These are phyloP conservation scores for Peniophora sp. DNA, from an alignment of 1,284 basidiomycete genomes.

Conservation along the genomic window DNA sequence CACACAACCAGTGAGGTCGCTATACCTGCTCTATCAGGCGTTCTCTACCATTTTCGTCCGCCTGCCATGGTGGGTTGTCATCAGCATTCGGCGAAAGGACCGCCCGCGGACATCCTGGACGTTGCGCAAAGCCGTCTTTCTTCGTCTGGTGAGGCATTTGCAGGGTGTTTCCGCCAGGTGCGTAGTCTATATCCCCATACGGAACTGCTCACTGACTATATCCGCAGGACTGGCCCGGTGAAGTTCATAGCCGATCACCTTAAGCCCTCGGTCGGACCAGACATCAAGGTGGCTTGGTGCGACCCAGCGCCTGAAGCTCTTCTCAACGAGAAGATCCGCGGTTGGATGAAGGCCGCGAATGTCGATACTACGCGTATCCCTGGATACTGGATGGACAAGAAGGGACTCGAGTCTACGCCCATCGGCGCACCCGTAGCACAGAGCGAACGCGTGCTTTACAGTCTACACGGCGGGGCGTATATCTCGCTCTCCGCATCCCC, in stretches of 20 bases:
- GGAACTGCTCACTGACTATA: not conserved
- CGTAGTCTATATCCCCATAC: not conserved
- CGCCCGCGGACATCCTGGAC: slow-evolving; percentile 1
- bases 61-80: slow-evolving; percentile 2
- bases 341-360: slow-evolving; percentile 14
- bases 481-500: slow-evolving; percentile 13
- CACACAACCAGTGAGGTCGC: not conserved
- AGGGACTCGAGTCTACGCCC: slow-evolving; percentile 9
- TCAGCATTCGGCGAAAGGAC: not conserved
- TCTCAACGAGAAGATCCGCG: slow-evolving; percentile 15
- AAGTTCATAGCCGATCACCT: not conserved
- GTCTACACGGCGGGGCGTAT: slow-evolving; percentile 21
- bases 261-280: not conserved
- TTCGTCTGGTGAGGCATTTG: not conserved
- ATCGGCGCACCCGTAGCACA: slow-evolving; percentile 17
- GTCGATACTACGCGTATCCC: slow-evolving; percentile 23
- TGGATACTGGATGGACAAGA: slow-evolving; percentile 29
- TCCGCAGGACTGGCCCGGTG: not conserved
- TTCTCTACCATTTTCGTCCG: not conserved
- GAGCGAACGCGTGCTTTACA: slow-evolving; percentile 26
- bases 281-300: slow-evolving; percentile 8
- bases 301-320: slow-evolving; percentile 8
- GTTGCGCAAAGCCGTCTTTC: slow-evolving; percentile 1
- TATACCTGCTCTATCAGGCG: slow-evolving; percentile 2
- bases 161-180: not conserved